Conservation (phyloP, 148 eudicot species). For the Rhododendron simsii region DNA sequence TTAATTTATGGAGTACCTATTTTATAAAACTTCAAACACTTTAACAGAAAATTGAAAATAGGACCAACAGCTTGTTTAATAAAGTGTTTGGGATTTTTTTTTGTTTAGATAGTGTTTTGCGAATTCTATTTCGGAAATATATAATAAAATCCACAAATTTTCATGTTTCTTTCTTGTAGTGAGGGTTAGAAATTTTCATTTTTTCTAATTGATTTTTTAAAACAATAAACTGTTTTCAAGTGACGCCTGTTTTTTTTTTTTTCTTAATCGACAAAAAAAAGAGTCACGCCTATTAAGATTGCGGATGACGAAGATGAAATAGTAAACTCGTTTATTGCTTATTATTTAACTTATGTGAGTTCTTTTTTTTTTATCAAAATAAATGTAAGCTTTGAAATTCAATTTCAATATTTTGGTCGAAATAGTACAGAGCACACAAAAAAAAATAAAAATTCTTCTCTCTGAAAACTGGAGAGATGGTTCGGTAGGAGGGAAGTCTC, state of each 20-base stretch:
- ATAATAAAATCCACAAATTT: not conserved
- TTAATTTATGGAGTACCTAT: too few relatives aligned
- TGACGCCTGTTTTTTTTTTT: too few relatives aligned
- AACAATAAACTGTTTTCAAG: not conserved
- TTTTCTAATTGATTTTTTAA: not conserved
- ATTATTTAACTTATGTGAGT: not conserved
- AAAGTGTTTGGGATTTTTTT: too few relatives aligned
- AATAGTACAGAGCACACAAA: not conserved
- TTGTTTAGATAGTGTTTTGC: not conserved
- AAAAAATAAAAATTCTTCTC: not conserved
- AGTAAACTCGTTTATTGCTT: too few relatives aligned
- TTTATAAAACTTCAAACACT: too few relatives aligned
- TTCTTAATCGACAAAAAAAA: too few relatives aligned
- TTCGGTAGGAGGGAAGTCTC: not conserved
- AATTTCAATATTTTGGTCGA: not conserved
- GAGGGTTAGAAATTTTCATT: too few relatives aligned
- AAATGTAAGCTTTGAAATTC: not conserved
- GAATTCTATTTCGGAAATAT: too few relatives aligned
- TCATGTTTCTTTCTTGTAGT: too few relatives aligned
- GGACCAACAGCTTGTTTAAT: not conserved
- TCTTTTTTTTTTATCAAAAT: too few relatives aligned
- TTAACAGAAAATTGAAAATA: too few relatives aligned
- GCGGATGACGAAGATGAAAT: not conserved
- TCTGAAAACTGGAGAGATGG: not conserved
- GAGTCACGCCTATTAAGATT: not conserved